These are phyloP conservation scores for Orbilia javanica DNA, from an alignment of 2,329 filamentous ascomycete genomes.

Conservation along the genomic window DNA sequence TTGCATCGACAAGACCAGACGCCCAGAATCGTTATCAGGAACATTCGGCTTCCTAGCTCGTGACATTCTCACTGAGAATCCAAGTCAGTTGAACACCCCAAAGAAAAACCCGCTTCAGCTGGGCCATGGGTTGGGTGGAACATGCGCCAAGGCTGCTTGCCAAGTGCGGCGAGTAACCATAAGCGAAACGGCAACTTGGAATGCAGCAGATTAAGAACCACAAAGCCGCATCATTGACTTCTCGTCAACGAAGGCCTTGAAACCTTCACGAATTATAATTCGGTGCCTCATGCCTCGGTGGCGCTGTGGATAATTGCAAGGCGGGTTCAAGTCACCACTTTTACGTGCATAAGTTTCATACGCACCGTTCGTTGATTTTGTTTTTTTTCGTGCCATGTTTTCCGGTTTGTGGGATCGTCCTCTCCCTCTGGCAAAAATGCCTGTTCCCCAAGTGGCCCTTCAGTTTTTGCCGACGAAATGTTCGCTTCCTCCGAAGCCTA, in stretches of 20 bases:
- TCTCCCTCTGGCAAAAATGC: neutral
- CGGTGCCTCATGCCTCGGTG: conserved; percentile 13
- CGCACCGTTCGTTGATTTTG: neutral
- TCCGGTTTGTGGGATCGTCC: neutral
- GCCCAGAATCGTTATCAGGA: conserved; percentile 46
- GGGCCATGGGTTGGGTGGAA: conserved; percentile 1
- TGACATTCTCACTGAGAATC: conserved; percentile 1
- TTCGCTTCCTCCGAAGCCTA: conserved; percentile 14
- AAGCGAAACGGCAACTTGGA: conserved; percentile 42
- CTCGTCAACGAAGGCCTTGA: neutral
- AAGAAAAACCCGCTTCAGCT: neutral
- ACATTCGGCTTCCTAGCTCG: conserved; percentile 12
- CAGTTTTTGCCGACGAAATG: neutral
- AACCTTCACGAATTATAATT: conserved; percentile 14
- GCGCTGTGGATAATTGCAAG: conserved; percentile 7
- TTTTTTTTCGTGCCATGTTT: neutral
- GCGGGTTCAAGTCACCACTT: neutral
- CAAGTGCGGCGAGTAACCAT: conserved; percentile 55
- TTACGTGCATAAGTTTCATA: neutral
- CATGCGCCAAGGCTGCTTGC: conserved; percentile 46
- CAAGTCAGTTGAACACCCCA: neutral
- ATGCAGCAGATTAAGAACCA: conserved; percentile 18
- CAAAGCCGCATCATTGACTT: conserved; percentile 38
- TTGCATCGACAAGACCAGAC: conserved; percentile 35
- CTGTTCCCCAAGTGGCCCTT: neutral